These are phyloP conservation scores for Schwanniomyces vanrijiae DNA, from an alignment of 805 yeast genomes.

Conservation along the genomic window DNA sequence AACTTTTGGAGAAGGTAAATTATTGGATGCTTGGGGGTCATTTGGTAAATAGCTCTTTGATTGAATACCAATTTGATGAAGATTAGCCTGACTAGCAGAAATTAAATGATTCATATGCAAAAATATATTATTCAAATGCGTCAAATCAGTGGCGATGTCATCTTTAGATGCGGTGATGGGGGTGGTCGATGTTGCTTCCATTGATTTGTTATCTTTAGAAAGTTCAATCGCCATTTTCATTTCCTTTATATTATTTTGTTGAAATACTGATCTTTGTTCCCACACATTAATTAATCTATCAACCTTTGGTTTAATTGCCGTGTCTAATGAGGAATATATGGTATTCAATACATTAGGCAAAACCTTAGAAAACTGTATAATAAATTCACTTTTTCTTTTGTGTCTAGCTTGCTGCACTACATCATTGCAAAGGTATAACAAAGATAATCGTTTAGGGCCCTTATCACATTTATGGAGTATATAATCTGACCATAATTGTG, in stretches of 20 bases:
- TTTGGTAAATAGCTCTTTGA: conserved; percentile 35
- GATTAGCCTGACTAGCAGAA: conserved; percentile 30
- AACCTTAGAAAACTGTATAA: conserved; percentile 54
- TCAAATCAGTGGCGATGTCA: conserved; percentile 29
- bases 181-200: background rate
- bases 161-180: background rate
- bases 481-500: conserved; percentile 37
- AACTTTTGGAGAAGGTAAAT: conserved; percentile 37
- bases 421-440: conserved; percentile 76
- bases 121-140: conserved; percentile 30
- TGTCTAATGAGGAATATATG: conserved; percentile 30
- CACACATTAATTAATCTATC: conserved; percentile 56
- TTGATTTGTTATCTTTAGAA: conserved; percentile 14
- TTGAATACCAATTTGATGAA: conserved; percentile 39
- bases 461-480: conserved; percentile 10
- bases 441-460: conserved; percentile 46
- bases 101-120: conserved; percentile 24
- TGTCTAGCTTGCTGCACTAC: conserved; percentile 77
- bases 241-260: conserved; percentile 21
- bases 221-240: conserved; percentile 25
- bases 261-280: conserved; percentile 53
- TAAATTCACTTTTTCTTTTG: conserved; percentile 56
- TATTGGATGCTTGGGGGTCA: conserved; percentile 33
- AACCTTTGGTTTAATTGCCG: conserved; percentile 45
- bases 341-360: conserved; percentile 42